phyloP scores from a whole-genome alignment of 1,284 basidiomycete species.

The Boletus semigastroideus region DNA sequence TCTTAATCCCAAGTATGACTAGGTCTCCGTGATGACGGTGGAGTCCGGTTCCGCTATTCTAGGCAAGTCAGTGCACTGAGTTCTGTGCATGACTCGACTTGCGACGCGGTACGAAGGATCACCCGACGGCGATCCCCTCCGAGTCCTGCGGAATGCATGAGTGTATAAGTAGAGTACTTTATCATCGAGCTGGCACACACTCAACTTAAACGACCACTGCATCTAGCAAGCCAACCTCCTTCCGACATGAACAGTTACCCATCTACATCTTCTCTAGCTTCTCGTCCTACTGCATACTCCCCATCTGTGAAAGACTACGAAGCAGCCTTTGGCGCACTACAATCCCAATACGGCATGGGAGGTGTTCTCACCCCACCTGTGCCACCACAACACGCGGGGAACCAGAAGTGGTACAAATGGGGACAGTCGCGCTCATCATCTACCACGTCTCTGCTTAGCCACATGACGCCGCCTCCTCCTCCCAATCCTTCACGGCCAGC shows the following conservation, averaged over 20 bases:
- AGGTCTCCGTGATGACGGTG: no score
- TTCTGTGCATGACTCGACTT: no score
- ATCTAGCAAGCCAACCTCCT: no score
- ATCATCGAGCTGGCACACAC: no score
- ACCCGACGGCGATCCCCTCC: no score
- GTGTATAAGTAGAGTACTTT: no score
- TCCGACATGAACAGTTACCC: not conserved
- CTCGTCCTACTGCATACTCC: not conserved
- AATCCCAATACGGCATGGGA: conserved; percentile 25
- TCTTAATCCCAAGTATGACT: no score
- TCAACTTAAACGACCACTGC: not conserved
- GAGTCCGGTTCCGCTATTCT: no score
- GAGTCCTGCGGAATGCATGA: no score
- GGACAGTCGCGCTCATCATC: conserved; percentile 11
- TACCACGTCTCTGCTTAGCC: conserved; percentile 12
- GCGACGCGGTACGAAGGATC: no score
- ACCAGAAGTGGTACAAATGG: conserved; percentile 22
- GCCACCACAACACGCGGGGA: not conserved
- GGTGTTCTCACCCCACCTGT: conserved; percentile 15
- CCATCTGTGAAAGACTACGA: conserved; percentile 23
- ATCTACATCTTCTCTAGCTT: not conserved
- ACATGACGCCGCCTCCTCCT: not conserved
- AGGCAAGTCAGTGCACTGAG: no score
- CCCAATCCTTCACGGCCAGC: not conserved
- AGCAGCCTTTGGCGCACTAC: conserved; percentile 25